These are phyloP conservation scores for Kondoa subrosea DNA, from an alignment of 768 basidiomycete genomes.

Conservation along the genomic window DNA sequence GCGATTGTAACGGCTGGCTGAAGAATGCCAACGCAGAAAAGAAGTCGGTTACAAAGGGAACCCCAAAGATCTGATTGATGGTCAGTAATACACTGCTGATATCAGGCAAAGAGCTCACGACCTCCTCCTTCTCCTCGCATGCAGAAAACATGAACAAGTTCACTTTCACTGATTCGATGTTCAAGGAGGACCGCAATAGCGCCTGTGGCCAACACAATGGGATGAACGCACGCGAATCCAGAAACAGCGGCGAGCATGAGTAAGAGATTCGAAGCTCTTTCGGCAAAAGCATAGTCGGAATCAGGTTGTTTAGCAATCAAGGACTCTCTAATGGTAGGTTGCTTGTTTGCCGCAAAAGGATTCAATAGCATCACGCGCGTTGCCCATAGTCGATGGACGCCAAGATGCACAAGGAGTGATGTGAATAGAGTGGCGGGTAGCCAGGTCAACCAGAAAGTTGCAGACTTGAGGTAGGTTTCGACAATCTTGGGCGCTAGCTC, in stretches of 20 bases:
- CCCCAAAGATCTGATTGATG: too few species aligned
- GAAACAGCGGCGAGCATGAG: neutral
- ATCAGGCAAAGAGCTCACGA: neutral
- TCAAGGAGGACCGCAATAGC: neutral
- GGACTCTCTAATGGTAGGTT: neutral
- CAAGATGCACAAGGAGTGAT: neutral
- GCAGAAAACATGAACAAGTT: neutral
- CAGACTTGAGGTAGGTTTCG: neutral
- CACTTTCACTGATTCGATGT: neutral
- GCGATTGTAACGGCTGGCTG: too few species aligned
- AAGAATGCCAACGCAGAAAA: too few species aligned
- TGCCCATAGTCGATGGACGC: neutral
- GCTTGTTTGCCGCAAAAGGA: neutral
- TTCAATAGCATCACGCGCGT: neutral
- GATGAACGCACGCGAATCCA: neutral
- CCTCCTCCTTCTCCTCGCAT: neutral
- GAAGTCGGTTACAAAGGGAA: too few species aligned
- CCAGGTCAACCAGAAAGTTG: neutral
- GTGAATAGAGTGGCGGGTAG: neutral
- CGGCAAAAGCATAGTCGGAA: neutral
- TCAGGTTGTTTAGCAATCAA: neutral
- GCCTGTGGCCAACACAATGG: neutral
- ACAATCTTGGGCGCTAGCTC: neutral
- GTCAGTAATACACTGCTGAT: too few species aligned
- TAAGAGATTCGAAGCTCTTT: neutral